A percentile compares a stretch with the other conserved stretches of the same genome.
Conservation (phyloP, 331 rosid species). For the Acacia concinna region DNA sequence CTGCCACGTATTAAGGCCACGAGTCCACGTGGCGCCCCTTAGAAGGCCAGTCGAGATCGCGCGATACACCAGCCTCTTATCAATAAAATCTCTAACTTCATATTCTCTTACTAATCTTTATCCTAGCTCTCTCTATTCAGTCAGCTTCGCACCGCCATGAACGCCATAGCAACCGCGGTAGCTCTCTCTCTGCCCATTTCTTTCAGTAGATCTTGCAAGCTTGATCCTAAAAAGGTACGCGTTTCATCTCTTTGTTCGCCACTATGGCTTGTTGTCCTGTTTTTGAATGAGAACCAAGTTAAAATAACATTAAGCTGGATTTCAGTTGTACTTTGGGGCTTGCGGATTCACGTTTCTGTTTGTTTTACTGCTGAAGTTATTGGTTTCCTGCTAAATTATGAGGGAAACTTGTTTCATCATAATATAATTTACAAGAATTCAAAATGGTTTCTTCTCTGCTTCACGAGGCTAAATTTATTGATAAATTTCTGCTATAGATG, state of each 20-base stretch:
- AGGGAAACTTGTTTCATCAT: conserved; percentile 19
- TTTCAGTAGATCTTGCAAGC: conserved; percentile 52
- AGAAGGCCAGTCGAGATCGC: conserved; percentile 83
- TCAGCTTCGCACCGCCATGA: conserved; percentile 60
- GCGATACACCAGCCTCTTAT: conserved; percentile 67
- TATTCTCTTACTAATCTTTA: not conserved
- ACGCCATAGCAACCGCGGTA: conserved; percentile 77
- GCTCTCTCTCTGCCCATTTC: conserved; percentile 68
- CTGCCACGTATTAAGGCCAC: conserved; percentile 44
- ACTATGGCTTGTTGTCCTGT: not conserved
- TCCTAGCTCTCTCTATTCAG: conserved; percentile 10
- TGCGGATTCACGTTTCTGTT: not conserved
- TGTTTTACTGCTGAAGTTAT: conserved; percentile 11
- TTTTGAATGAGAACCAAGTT: not conserved
- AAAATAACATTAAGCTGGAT: not conserved
- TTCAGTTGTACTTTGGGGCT: not conserved
- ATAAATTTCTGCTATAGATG: not conserved
- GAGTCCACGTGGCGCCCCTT: conserved; percentile 55
- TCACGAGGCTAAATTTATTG: conserved; percentile 1
- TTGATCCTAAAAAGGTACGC: conserved; percentile 65
- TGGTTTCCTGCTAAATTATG: not conserved
- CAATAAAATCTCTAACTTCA: conserved; percentile 39
- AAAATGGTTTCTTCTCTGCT: not conserved
- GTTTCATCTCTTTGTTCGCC: not conserved
- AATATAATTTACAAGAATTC: not conserved